Conservation (phyloP, 2,329 filamentous ascomycete genomes). For the Celoporthe dispersa region DNA sequence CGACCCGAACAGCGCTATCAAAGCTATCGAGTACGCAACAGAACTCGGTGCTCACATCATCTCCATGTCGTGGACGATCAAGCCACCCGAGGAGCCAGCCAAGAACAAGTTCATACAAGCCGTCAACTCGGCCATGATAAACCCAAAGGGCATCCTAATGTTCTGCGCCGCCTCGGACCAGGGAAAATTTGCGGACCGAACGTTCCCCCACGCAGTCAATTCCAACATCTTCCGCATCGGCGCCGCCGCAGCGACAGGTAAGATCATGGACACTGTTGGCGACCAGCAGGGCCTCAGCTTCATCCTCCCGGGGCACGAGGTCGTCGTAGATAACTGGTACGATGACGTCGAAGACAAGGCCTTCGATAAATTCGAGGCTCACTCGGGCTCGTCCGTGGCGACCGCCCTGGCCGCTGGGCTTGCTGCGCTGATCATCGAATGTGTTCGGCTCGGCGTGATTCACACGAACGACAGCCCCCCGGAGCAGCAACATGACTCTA, state of each 20-base stretch:
- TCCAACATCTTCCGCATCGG: slow-evolving; percentile 37
- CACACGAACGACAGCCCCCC: slow-evolving; percentile 2
- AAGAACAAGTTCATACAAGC: too few relatives aligned
- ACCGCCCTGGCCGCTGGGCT: slow-evolving; percentile 39
- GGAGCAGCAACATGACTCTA: slow-evolving; percentile 5
- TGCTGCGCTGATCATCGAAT: slow-evolving; percentile 38
- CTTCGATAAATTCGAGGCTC: slow-evolving; percentile 14
- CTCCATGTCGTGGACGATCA: too few relatives aligned
- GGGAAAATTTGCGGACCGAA: slow-evolving; percentile 29
- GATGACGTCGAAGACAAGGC: background rate
- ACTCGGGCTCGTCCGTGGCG: slow-evolving; percentile 36
- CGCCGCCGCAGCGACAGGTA: slow-evolving; percentile 34
- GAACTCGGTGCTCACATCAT: slow-evolving; percentile 40
- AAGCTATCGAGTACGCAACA: slow-evolving; percentile 4
- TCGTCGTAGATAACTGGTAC: slow-evolving; percentile 29
- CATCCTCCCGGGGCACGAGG: slow-evolving; percentile 38
- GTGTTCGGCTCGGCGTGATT: slow-evolving; percentile 28
- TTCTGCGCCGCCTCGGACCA: slow-evolving; percentile 45
- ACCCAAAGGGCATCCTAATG: slow-evolving; percentile 38
- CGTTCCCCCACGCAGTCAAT: slow-evolving; percentile 29
- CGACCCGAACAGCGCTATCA: too few relatives aligned
- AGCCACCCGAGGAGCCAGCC: too few relatives aligned
- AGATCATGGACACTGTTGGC: slow-evolving; percentile 31
- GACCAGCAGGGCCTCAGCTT: slow-evolving; percentile 36
- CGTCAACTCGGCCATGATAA: too few relatives aligned